phyloP scores from a whole-genome alignment of 495 filamentous ascomycete species.

The Aspergillus nanangensis region DNA sequence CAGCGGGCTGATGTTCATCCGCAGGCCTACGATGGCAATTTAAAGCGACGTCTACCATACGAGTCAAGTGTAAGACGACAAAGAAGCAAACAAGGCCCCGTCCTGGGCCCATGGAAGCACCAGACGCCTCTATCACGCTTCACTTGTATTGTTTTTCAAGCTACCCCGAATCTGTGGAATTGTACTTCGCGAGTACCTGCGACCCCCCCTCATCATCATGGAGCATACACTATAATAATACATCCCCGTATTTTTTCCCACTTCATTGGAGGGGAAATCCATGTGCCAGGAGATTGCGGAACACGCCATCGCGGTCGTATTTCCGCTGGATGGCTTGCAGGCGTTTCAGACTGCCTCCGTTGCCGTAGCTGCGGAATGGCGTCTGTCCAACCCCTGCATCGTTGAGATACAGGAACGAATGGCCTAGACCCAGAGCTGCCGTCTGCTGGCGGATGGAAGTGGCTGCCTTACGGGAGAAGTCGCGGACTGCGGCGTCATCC shows the following conservation, averaged over 20 bases:
- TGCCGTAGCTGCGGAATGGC: constrained; percentile 39
- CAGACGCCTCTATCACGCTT: no score
- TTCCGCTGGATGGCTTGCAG: constrained; percentile 26
- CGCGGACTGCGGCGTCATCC: constrained; percentile 14
- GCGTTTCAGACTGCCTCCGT: constrained; percentile 17
- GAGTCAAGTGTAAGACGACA: no score
- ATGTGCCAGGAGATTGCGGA: constrained; percentile 1
- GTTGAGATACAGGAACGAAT: constrained; percentile 25
- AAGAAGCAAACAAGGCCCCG: no score
- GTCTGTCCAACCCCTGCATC: constrained; percentile 21
- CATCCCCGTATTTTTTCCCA: no score
- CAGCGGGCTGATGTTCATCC: no score
- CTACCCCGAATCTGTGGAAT: no score
- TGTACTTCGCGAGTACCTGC: no score
- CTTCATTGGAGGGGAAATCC: constrained; percentile 3
- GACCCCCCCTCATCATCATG: no score
- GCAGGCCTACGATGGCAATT: no score
- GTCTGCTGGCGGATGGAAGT: constrained; percentile 12
- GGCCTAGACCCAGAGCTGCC: constrained; percentile 3
- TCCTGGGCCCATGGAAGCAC: no score
- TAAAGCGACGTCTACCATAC: not conserved
- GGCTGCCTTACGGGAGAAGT: constrained; percentile 7
- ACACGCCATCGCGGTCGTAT: constrained; percentile 33
- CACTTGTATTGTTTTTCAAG: no score
- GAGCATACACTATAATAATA: no score